Percentiles rank a stretch among this genome's conserved stretches.
phyloP scores from a whole-genome alignment of 2,329 filamentous ascomycete genomes.

The Trichophyton verrucosum region DNA sequence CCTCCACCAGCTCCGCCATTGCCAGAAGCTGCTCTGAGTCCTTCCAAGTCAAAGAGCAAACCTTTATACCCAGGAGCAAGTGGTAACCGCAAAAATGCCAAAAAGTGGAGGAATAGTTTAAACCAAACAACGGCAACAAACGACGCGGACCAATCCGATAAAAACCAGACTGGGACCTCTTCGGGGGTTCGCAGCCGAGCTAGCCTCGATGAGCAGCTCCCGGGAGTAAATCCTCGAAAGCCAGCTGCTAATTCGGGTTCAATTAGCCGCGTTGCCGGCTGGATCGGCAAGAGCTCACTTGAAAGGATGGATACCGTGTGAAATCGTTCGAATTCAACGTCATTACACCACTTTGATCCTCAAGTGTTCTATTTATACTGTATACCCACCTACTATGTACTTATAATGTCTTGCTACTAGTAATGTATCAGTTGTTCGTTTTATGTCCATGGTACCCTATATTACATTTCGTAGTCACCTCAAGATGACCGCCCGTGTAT shows the following conservation, averaged over 20 bases:
- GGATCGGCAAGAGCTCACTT: not conserved
- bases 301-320: conserved; percentile 4
- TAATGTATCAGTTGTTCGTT: no score
- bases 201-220: not conserved
- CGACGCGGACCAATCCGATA: not conserved
- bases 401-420: no score
- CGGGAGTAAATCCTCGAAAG: not conserved
- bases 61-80: not conserved
- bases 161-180: not conserved
- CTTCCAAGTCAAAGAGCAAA: not conserved
- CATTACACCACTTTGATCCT: no score
- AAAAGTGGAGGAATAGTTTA: not conserved
- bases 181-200: not conserved
- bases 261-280: conserved; percentile 1
- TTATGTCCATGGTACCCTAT: no score
- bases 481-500: no score
- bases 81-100: not conserved
- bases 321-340: not conserved
- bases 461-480: no score
- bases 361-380: no score
- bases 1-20: not conserved
- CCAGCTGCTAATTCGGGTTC: not conserved
- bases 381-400: no score
- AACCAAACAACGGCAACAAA: not conserved
- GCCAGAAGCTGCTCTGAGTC: not conserved